Base-by-base conservation (phyloP, 352 stramenopile genomes). In the Globisporangium nagaii region DNA sequence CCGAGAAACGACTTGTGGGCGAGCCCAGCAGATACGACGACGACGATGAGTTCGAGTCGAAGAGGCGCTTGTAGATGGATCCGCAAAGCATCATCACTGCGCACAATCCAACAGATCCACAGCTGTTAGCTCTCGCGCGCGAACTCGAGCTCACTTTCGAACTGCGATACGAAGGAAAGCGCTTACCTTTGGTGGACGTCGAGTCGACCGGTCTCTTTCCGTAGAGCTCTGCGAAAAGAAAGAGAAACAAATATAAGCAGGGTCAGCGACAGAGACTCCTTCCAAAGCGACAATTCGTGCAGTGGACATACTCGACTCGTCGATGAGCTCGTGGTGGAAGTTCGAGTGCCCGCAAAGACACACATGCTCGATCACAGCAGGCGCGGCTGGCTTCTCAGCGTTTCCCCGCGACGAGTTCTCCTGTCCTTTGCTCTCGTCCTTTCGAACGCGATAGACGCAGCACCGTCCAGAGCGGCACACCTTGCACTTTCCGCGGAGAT, bases 301-400 rank as follows among this genome's bases (percentile, higher is more conserved):
- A 34, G 9, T 3, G 9, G 48, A 75, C 74, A 47, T 80, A 93
- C 82, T 76, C 53, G 71, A 77, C 58, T 90, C 80, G 37, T 90
- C 80, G 20, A 93, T 63, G 11, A 86, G 58, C 36, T 93, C 80
- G 53, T 93, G 83, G 50, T 88, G 68, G 41, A 78, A 81, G 46
- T 79, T 88, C 4, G 70, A 85, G 48, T 93, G 83, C 0, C 83
- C 83, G 43, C 83, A 93, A 10, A 81, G 62, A 39, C 83, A 93
- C 36, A 72, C 48, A 20, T 71, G 63, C 8, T 67, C 56, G 39
- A 71, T 75, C 46, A 49, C 11, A 35, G 49, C 56, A 11, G 68
- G 43, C 22, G 30, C 59, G 36, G 70, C 63, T 10, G 62, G 43
- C 10, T 77, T 74, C 24, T 76, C 53, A 54, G 67, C 13, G 32